Base-by-base conservation (phyloP, 441 rosid species). In the Gossypium trilobum region DNA sequence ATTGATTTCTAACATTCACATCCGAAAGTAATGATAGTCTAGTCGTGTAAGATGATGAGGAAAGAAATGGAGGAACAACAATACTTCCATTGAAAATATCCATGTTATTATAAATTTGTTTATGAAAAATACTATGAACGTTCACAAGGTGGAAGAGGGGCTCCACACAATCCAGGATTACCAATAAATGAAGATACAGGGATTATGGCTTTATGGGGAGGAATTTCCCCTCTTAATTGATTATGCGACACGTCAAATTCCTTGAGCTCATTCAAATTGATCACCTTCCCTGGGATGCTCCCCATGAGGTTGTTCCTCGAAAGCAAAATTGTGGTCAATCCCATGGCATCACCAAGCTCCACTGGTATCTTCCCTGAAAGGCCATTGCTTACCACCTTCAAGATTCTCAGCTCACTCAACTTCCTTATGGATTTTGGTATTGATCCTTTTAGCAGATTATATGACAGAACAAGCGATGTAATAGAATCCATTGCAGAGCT, bases 71-170 rank as follows among this genome's bases (percentile, higher is more conserved):
- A 7, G 11, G 44, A 29, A 16, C 20, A n/a, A 60, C 13, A 8
- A 2, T 55, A 20, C 10, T 20, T 55, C 59, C 59, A 7, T 54
- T 52, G 57, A 52, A 10, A 17, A 8, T 6, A 3, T 17, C 17
- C 29, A 39, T 22, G 27, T 11, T 31, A 52, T 52, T 5, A 11
- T 11, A 9, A 5, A 55, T 7, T 19, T 46, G 13, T 17, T 0
- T 14, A 11, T 57, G 62, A 60, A 57, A 57, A 29, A 1, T 25
- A 51, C 74, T 77, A 77, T 1, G 31, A 50, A 23, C 59, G 54
- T 16, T 72, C 74, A 36, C 91, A 86, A 56, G 87, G 85, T 25
- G 81, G 85, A 77, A 87, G 86, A n/a, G 89, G 88, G 66, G 73
- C 25, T 20, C 82, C 89, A 67, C 89, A 87, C 54, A 84, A 80